These are phyloP conservation scores for Rhododendron williamsianum DNA, from an alignment of 148 eudicot genomes.

Conservation along the genomic window DNA sequence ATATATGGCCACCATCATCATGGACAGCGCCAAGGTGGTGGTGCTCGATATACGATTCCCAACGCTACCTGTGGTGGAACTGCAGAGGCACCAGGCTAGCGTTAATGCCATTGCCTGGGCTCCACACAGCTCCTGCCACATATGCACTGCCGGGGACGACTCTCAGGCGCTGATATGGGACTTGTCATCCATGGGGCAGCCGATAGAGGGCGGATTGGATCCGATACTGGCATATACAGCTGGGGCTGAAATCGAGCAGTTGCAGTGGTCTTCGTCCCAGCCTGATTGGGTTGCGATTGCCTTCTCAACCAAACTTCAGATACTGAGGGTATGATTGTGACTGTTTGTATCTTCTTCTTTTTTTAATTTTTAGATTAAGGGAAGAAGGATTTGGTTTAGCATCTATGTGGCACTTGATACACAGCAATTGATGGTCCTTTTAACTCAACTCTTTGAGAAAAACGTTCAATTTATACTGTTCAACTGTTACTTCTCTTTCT, in stretches of 20 bases:
- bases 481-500: neutral
- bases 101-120: slow-evolving; percentile 98
- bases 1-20: slow-evolving; percentile 92
- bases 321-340: slow-evolving; percentile 66
- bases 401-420: neutral
- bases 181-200: slow-evolving; percentile 90
- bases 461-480: neutral
- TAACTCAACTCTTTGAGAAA: neutral
- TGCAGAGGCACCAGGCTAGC: slow-evolving; percentile 84
- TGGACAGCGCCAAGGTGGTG: slow-evolving; percentile 91
- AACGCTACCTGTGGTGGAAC: slow-evolving; percentile 82
- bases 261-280: slow-evolving; percentile 96
- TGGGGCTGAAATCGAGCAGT: slow-evolving; percentile 96
- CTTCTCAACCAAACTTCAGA: slow-evolving; percentile 85
- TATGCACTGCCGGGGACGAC: slow-evolving; percentile 98
- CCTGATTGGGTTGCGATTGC: slow-evolving; percentile 99
- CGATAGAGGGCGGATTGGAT: slow-evolving; percentile 90
- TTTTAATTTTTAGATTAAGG: neutral
- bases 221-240: slow-evolving; percentile 93
- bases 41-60: slow-evolving; percentile 87
- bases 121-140: slow-evolving; percentile 90
- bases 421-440: neutral
- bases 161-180: slow-evolving; percentile 96
- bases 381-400: neutral
- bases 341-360: neutral